Conservation (phyloP, 1,284 basidiomycete genomes). For the Chalciporus sp. region DNA sequence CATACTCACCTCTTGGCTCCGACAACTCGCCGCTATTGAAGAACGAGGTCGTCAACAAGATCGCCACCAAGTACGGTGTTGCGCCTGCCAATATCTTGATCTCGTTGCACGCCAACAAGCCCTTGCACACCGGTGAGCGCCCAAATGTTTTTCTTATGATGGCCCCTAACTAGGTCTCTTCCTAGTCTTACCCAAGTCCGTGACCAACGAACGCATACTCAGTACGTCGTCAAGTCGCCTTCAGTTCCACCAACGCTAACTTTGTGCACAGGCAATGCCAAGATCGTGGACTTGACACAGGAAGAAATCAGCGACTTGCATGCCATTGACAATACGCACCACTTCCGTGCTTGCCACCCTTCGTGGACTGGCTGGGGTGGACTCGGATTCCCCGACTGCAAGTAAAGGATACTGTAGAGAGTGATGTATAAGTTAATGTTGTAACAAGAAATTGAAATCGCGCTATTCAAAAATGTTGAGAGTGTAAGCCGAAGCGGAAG, state of each 20-base stretch:
- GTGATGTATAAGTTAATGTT: constrained; percentile 1
- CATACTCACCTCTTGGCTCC: constrained; percentile 80
- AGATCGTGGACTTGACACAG: constrained; percentile 55
- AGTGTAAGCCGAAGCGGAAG: no score
- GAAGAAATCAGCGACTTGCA: constrained; percentile 60
- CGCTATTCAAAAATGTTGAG: not conserved
- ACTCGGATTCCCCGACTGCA: constrained; percentile 64
- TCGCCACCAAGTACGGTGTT: constrained; percentile 57
- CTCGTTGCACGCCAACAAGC: constrained; percentile 67
- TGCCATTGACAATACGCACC: constrained; percentile 55
- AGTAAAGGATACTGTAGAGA: constrained; percentile 23
- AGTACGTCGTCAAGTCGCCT: constrained; percentile 34
- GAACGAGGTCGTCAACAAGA: constrained; percentile 54
- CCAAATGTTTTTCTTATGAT: not conserved
- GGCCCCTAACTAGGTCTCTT: not conserved
- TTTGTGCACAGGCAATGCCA: constrained; percentile 47
- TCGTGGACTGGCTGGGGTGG: constrained; percentile 63
- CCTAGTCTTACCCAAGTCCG: constrained; percentile 64
- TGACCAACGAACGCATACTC: constrained; percentile 58
- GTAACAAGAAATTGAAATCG: not conserved
- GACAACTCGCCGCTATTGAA: constrained; percentile 71
- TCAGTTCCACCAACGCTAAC: not conserved
- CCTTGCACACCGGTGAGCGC: constrained; percentile 50
- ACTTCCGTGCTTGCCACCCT: constrained; percentile 66
- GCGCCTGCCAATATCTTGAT: constrained; percentile 61